A percentile compares a stretch with the other conserved stretches of the same genome.
phyloP scores from a whole-genome alignment of 768 basidiomycete genomes.

The Tricholoma flavovirens region DNA sequence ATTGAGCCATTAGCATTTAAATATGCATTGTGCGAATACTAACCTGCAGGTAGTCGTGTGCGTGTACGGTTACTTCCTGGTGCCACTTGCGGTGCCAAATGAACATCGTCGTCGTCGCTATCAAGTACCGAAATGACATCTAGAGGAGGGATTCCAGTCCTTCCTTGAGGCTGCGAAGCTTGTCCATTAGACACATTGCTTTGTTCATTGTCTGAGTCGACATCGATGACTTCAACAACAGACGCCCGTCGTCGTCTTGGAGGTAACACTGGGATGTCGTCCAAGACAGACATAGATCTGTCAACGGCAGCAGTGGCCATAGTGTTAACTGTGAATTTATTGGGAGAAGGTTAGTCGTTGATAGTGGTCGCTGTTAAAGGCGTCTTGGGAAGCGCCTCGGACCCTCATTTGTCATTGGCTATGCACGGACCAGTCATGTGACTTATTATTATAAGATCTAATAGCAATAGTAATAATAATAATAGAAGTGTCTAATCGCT shows the following conservation, averaged over 20 bases:
- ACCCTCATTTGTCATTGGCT: background rate
- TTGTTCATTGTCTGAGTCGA: slow-evolving; percentile 31
- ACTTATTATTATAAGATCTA: too few relatives aligned
- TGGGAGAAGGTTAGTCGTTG: slow-evolving; percentile 4
- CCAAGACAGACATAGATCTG: slow-evolving; percentile 21
- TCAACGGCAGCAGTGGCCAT: slow-evolving; percentile 28
- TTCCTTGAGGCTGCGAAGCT: slow-evolving; percentile 6
- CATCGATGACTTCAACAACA: slow-evolving; percentile 40
- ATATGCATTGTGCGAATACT: background rate
- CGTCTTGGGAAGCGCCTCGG: background rate
- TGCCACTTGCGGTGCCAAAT: slow-evolving; percentile 8
- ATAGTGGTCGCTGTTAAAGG: slow-evolving; percentile 20
- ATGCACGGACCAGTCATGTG: slow-evolving; percentile 1
- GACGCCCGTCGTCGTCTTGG: slow-evolving; percentile 17
- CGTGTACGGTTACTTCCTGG: slow-evolving; percentile 9
- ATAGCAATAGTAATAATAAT: too few relatives aligned
- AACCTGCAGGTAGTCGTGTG: slow-evolving; percentile 6
- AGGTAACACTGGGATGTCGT: slow-evolving; percentile 13
- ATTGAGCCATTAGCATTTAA: background rate
- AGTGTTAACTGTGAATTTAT: background rate
- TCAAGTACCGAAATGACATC: slow-evolving; percentile 34
- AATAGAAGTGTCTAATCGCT: too few relatives aligned
- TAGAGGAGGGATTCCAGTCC: slow-evolving; percentile 2
- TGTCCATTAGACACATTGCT: slow-evolving; percentile 6
- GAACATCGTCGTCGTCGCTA: slow-evolving; percentile 33